A percentile compares a stretch with the other conserved stretches of the same genome.
These are phyloP conservation scores for Malus fusca DNA, from an alignment of 306 rosid genomes.

Conservation along the genomic window DNA sequence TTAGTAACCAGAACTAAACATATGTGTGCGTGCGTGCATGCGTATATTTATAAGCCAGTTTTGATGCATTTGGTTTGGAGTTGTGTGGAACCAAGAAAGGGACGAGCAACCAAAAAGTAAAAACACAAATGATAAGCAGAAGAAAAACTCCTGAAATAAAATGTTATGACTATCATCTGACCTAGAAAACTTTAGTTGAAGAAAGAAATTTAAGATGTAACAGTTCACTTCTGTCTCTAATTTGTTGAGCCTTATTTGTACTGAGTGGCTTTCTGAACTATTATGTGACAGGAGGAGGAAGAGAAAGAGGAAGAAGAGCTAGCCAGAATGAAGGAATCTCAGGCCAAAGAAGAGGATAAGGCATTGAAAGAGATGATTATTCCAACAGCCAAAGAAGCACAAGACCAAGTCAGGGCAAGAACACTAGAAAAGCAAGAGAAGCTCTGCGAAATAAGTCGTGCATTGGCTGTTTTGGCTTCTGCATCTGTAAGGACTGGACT, in stretches of 20 bases:
- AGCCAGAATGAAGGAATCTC: slow-evolving; percentile 49
- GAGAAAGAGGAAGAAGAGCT: slow-evolving; percentile 64
- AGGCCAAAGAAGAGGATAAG: slow-evolving; percentile 49
- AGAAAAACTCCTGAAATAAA: neutral
- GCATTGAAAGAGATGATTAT: slow-evolving; percentile 68
- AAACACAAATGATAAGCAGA: neutral
- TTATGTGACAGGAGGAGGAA: slow-evolving; percentile 64
- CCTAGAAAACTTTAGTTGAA: slow-evolving; percentile 10
- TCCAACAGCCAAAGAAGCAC: slow-evolving; percentile 74
- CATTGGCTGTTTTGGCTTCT: slow-evolving; percentile 91
- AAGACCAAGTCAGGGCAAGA: slow-evolving; percentile 57
- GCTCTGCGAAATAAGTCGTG: slow-evolving; percentile 84
- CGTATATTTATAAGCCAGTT: neutral
- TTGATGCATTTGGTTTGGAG: slow-evolving; percentile 8
- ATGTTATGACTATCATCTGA: slow-evolving; percentile 5
- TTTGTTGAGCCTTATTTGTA: slow-evolving; percentile 11
- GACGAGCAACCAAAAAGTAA: neutral
- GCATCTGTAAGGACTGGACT: slow-evolving; percentile 75
- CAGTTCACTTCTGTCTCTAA: neutral
- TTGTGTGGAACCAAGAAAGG: neutral
- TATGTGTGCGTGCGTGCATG: neutral
- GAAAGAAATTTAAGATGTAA: slow-evolving; percentile 5
- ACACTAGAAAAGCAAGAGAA: slow-evolving; percentile 77
- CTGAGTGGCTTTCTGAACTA: slow-evolving; percentile 7
- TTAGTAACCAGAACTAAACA: neutral